phyloP scores from a whole-genome alignment of 2,329 filamentous ascomycete genomes.

The Colletotrichum lindemuthianum region DNA sequence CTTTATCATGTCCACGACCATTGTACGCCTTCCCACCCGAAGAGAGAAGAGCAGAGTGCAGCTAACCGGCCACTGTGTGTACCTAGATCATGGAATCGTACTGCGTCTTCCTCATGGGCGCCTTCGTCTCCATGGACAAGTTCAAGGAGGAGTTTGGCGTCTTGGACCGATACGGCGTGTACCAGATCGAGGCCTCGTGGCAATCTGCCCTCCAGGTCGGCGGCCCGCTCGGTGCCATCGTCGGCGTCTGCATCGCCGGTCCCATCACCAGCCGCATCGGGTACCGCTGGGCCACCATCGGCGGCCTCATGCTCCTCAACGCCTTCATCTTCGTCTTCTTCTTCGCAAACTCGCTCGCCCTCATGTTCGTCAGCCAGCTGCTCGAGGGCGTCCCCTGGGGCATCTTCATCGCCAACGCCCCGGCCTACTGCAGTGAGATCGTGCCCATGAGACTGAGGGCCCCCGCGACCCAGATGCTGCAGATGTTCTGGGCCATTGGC shows the following conservation, averaged over 20 bases:
- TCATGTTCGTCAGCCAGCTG: slow-evolving; percentile 64
- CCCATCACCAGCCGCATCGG: slow-evolving; percentile 68
- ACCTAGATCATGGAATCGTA: slow-evolving; percentile 76
- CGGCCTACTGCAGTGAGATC: slow-evolving; percentile 71
- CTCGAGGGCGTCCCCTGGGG: slow-evolving; percentile 73
- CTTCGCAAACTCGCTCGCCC: slow-evolving; percentile 53
- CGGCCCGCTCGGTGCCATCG: slow-evolving; percentile 67
- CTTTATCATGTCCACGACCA: slow-evolving; percentile 51
- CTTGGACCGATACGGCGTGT: slow-evolving; percentile 37
- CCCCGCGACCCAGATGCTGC: slow-evolving; percentile 69
- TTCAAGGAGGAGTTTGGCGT: slow-evolving; percentile 62
- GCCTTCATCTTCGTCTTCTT: slow-evolving; percentile 65
- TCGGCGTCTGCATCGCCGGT: slow-evolving; percentile 68
- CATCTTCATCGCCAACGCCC: slow-evolving; percentile 72
- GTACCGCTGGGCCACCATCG: slow-evolving; percentile 68
- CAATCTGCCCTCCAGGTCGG: slow-evolving; percentile 66
- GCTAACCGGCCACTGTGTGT: slow-evolving; percentile 36
- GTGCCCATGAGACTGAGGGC: slow-evolving; percentile 67
- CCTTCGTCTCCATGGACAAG: slow-evolving; percentile 62
- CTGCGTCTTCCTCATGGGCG: slow-evolving; percentile 68
- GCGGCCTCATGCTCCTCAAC: slow-evolving; percentile 65
- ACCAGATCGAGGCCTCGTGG: slow-evolving; percentile 63
- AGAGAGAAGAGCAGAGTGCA: slow-evolving; percentile 15
- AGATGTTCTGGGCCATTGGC: slow-evolving; percentile 74
- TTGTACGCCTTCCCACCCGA: slow-evolving; percentile 52